A percentile compares a stretch with the other conserved stretches of the same genome.
These are phyloP conservation scores for Coemansia sp. DNA, from an alignment of 192 early-diverging fungal genomes.

Conservation along the genomic window DNA sequence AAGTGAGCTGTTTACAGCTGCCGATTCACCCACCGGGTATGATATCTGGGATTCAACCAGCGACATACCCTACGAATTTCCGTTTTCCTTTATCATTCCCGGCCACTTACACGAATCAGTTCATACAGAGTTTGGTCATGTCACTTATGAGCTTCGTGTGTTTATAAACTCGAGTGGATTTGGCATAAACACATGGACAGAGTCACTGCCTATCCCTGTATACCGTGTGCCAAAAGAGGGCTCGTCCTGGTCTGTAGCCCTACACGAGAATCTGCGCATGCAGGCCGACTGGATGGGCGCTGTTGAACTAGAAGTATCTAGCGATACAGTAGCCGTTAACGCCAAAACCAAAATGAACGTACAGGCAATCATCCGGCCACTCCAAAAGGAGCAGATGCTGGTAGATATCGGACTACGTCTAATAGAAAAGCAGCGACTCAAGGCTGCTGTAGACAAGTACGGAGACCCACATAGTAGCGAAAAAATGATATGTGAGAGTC, in stretches of 20 bases:
- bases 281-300: constrained; percentile 43
- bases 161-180: constrained; percentile 32
- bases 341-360: constrained; percentile 24
- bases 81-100: constrained; percentile 30
- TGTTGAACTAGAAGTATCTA: constrained; percentile 29
- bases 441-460: constrained; percentile 12
- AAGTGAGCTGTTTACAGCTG: constrained; percentile 25
- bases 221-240: constrained; percentile 29
- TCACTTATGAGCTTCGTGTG: constrained; percentile 35
- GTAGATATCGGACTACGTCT: constrained; percentile 31
- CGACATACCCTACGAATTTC: constrained; percentile 14
- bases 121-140: constrained; percentile 23
- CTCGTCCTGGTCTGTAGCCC: constrained; percentile 5
- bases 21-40: constrained; percentile 4
- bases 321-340: constrained; percentile 17
- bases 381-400: constrained; percentile 31
- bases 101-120: constrained; percentile 31
- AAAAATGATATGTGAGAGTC: constrained; percentile 8
- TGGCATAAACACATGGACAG: constrained; percentile 40
- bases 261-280: constrained; percentile 19
- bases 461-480: constrained; percentile 18
- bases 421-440: constrained; percentile 19
- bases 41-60: constrained; percentile 11
- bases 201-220: constrained; percentile 29
- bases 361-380: constrained; percentile 23